Conservation (phyloP, 495 filamentous ascomycete species). For the Chaetomium tenue region DNA sequence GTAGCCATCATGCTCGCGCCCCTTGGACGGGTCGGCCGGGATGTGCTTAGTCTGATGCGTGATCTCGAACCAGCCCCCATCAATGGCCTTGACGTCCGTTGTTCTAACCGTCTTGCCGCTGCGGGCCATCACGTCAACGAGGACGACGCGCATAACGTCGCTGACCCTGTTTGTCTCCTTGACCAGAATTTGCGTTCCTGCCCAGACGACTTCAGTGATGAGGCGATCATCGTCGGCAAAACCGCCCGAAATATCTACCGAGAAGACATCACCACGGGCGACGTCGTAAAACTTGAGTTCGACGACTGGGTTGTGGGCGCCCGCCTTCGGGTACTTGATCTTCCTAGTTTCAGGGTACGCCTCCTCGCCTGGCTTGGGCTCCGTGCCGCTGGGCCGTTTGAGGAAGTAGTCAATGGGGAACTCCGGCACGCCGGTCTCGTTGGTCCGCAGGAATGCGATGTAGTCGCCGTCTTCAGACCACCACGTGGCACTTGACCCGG, state of each 20-base stretch:
- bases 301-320: conserved; percentile 88
- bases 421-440: conserved; percentile 87
- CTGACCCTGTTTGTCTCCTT: conserved; percentile 94
- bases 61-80: conserved; percentile 97
- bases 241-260: conserved; percentile 70
- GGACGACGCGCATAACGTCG: conserved; percentile 78
- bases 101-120: conserved; percentile 77
- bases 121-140: conserved; percentile 74
- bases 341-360: conserved; percentile 84
- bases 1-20: conserved; percentile 80
- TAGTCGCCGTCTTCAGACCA: conserved; percentile 87
- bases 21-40: conserved; percentile 75
- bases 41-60: conserved; percentile 82
- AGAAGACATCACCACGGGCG: conserved; percentile 72
- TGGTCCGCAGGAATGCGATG: conserved; percentile 86
- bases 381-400: conserved; percentile 75
- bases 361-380: conserved; percentile 71
- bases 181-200: conserved; percentile 75
- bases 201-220: conserved; percentile 94
- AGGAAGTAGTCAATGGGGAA: conserved; percentile 94
- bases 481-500: conserved; percentile 81
- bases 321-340: conserved; percentile 98
- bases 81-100: conserved; percentile 72
- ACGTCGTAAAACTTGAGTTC: conserved; percentile 87
- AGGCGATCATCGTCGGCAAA: conserved; percentile 79